phyloP scores from a whole-genome alignment of 1,284 basidiomycete species.

The Butyriboletus appendiculatus region DNA sequence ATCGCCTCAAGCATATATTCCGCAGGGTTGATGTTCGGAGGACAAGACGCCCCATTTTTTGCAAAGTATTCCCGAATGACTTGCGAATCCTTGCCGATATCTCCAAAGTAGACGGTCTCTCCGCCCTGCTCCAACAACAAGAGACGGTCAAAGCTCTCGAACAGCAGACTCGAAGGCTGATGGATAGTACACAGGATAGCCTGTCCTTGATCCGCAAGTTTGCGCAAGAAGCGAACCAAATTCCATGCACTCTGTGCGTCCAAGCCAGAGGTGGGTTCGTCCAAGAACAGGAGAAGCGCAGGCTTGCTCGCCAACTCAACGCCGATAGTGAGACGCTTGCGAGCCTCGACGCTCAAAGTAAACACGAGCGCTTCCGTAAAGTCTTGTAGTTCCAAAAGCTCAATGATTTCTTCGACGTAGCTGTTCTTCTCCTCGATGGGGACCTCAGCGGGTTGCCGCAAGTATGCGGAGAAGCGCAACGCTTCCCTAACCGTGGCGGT shows the following conservation, averaged over 20 bases:
- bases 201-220: conserved; percentile 85
- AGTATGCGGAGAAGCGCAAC: conserved; percentile 85
- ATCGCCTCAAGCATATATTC: conserved; percentile 72
- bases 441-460: conserved; percentile 81
- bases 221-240: conserved; percentile 80
- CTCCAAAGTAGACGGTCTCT: conserved; percentile 80
- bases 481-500: conserved; percentile 90
- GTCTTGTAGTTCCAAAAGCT: conserved; percentile 67
- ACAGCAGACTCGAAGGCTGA: conserved; percentile 65
- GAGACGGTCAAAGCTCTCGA: conserved; percentile 78
- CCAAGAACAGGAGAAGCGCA: conserved; percentile 77
- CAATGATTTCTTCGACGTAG: conserved; percentile 79
- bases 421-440: conserved; percentile 78
- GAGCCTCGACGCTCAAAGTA: conserved; percentile 71
- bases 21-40: conserved; percentile 59
- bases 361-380: conserved; percentile 64
- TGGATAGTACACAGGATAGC: conserved; percentile 80
- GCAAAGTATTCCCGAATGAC: conserved; percentile 72
- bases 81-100: conserved; percentile 67
- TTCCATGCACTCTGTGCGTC: conserved; percentile 88
- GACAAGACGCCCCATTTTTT: conserved; percentile 62
- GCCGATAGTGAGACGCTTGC: conserved; percentile 87
- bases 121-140: conserved; percentile 66
- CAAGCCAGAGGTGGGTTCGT: conserved; percentile 64
- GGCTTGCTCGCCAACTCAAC: conserved; percentile 88